Evolutionary conservation across 306 rosid species (phyloP).

Genomic region (Albizia julibrissin): DNA sequence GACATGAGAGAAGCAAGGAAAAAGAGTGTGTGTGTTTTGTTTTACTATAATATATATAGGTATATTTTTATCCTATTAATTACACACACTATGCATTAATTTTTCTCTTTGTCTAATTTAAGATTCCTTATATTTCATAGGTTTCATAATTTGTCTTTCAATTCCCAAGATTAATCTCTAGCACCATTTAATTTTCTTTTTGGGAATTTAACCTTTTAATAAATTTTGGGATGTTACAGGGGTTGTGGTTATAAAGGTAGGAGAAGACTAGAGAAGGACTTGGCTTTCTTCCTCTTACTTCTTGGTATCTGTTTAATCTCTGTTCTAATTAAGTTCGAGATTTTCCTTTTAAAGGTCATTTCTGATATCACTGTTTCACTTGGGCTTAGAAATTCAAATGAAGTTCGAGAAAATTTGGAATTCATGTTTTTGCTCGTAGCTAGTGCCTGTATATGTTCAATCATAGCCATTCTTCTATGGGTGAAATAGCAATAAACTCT

Average conservation of each 20-base stretch:
- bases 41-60: no score
- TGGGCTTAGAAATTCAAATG: background rate
- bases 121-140: no score
- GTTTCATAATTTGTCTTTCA: no score
- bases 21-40: no score
- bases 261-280: background rate
- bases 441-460: background rate
- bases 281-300: background rate
- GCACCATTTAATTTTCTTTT: no score
- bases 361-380: background rate
- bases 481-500: background rate
- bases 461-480: background rate
- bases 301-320: background rate
- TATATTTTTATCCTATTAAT: no score
- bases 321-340: background rate
- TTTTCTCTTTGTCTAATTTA: no score
- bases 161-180: no score
- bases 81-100: no score
- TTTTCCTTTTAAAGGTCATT: background rate
- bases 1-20: no score
- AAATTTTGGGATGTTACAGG: no score
- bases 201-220: no score
- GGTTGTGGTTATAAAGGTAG: background rate
- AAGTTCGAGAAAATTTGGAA: background rate
- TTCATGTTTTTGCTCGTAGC: background rate